phyloP scores from a whole-genome alignment of 495 filamentous ascomycete genomes.

The Alectoria sarmentosa region DNA sequence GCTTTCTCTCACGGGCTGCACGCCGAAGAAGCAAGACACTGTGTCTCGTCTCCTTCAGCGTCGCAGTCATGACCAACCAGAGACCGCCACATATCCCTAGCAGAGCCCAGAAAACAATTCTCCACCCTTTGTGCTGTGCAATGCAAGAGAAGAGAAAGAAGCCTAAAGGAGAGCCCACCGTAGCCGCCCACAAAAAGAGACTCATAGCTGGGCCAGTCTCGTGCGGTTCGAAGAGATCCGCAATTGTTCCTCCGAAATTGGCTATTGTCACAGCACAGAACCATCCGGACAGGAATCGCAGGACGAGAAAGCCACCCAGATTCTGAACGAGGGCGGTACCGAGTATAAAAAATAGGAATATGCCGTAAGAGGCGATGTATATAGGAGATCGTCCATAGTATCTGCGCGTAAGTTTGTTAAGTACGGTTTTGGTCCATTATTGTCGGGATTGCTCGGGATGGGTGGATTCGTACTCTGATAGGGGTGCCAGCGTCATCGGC shows the following conservation, averaged over 20 bases:
- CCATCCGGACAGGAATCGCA: constrained; percentile 28
- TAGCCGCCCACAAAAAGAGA: constrained; percentile 36
- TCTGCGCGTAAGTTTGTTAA: constrained; percentile 11
- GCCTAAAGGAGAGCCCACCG: constrained; percentile 37
- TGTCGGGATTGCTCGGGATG: constrained; percentile 12
- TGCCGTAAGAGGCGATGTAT: constrained; percentile 31
- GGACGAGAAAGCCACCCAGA: constrained; percentile 26
- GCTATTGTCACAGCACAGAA: constrained; percentile 29
- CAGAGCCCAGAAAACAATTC: constrained; percentile 41
- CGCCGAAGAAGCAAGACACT: constrained; percentile 27
- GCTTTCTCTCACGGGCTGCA: constrained; percentile 24
- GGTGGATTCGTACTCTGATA: constrained; percentile 31
- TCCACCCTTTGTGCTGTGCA: constrained; percentile 33
- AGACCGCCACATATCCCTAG: constrained; percentile 41
- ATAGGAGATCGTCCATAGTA: constrained; percentile 31
- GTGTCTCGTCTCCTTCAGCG: constrained; percentile 41
- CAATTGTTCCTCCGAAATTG: constrained; percentile 27
- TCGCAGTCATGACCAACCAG: constrained; percentile 36
- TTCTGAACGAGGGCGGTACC: constrained; percentile 27
- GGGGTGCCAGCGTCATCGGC: constrained; percentile 36
- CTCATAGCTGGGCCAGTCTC: constrained; percentile 27
- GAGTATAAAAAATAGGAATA: constrained; percentile 27
- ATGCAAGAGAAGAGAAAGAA: constrained; percentile 40
- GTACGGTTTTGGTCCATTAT: constrained; percentile 23
- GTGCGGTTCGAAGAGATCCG: constrained; percentile 26